Evolutionary conservation across 441 rosid species (phyloP), one percentile per base, ranked within the genome.

Genomic region (Populus trichocarpa): DNA sequence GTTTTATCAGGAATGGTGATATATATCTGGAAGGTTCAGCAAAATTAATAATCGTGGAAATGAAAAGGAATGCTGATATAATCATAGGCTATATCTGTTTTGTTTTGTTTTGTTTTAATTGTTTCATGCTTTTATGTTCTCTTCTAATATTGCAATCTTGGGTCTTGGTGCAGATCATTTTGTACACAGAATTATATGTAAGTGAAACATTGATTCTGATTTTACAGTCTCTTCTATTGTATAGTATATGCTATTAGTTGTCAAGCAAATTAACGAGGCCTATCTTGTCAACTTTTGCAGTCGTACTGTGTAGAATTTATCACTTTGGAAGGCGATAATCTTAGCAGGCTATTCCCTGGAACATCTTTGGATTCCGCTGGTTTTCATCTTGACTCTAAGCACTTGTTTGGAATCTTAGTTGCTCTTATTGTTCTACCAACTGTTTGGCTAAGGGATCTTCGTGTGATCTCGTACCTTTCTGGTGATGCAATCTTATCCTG

Each of bases 301-400:
- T 87, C 92, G 65, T 92, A 87, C 78, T 90, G 93, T 79, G 95
- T 92, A 76, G 97, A 90, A 71, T 89, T 90, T 79, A 92, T 92
- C 76, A 93, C 84, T 69, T 80, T 93, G 89, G 99, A 95, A 87
- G 97, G 99, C 16, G 99, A 95, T 80, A 93, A 91, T 80, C 95
- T 95, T 38, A 81, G 91, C 13, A 89, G 87, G 76, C 87, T 95
- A 69, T 95, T 95, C 81, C 98, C 97, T 38, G 91, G 96, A 65
- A 83, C 85, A 67, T 91, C 94, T 36, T 75, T 95, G 76, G 79
- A 87, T 78, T 87, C 83, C 87, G 78, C 74, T 12, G 94, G 93
- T 70, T 70, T 93, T 33, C 79, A 83, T 72, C 75, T 93, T 23
- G 98, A 93, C 74, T 87, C 97, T 30, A 46, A 76, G 78, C 99